Conservation (phyloP, 2,329 filamentous ascomycete genomes). For the Cladophialophora immunda region DNA sequence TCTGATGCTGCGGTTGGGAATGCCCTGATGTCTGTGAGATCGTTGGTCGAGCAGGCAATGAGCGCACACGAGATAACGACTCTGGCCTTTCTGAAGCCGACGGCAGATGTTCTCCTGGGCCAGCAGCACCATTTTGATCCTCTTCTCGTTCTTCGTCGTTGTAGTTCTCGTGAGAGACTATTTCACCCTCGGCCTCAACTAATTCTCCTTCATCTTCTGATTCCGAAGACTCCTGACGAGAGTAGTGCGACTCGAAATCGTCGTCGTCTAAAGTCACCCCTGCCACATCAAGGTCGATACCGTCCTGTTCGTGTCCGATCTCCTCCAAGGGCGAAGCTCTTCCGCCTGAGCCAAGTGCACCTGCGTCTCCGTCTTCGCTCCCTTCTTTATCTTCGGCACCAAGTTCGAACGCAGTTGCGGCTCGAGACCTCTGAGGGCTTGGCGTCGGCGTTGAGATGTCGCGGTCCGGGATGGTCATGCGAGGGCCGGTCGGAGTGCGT, state of each 20-base stretch:
- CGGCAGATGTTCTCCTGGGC: conserved; percentile 15
- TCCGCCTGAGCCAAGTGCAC: not conserved
- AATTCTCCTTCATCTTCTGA: conserved; percentile 40
- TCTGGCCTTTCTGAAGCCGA: conserved; percentile 25
- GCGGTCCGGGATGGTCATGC: conserved; percentile 31
- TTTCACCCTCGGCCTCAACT: conserved; percentile 26
- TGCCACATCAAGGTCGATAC: conserved; percentile 27
- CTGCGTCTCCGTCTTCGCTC: conserved; percentile 19
- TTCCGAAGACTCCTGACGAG: conserved; percentile 50
- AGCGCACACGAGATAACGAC: conserved; percentile 29
- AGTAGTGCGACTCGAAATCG: conserved; percentile 58
- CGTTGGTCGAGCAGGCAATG: conserved; percentile 31
- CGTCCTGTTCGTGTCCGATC: conserved; percentile 13
- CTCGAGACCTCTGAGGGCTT: conserved; percentile 17
- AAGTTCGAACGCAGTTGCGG: conserved; percentile 31
- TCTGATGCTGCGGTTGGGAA: conserved; percentile 4
- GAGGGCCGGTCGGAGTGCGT: conserved; percentile 34
- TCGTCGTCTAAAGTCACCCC: conserved; percentile 48
- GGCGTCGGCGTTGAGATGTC: conserved; percentile 29
- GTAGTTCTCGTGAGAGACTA: not conserved
- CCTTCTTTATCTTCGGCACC: conserved; percentile 25
- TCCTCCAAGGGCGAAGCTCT: conserved; percentile 1
- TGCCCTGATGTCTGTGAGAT: conserved; percentile 9
- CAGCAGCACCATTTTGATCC: conserved; percentile 33
- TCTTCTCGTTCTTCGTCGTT: conserved; percentile 28